Evolutionary conservation across 192 early-diverging fungal species (phyloP), one percentile per base, ranked within the genome.

Genomic region (Spizellomyces sp.): DNA sequence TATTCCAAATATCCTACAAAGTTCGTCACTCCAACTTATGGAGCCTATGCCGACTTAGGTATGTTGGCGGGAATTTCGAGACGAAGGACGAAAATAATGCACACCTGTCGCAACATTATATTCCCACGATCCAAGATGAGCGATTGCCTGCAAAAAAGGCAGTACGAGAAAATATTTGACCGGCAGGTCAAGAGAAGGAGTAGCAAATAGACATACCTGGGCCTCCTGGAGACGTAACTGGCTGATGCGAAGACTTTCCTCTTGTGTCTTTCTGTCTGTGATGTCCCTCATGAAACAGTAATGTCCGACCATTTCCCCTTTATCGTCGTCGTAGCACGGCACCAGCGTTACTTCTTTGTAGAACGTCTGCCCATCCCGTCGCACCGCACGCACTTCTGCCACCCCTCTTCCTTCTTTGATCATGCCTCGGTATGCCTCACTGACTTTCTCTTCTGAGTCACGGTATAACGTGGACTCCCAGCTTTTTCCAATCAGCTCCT

Each of bases 321-420:
- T n/a, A n/a, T 56, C 54, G 54, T 56, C 54, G 22, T 56, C 54
- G 22, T 56, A 56, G 22, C 54, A 56, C 0, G 54, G 54, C 7
- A 56, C 54, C 54, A 56, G n/a, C 54, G 54, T 56, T 5, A 56
- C 54, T 56, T 56, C 54, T 56, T 56, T 56, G 7, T 56, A 56
- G 7, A 56, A 56, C n/a, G 22, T 56, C 22, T 56, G 54, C n/a
- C 54, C 54, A 22, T 56, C 54, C 4, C 54, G 54, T 19, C 54
- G 54, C n/a, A 56, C 7, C 4, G 54, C n/a, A 22, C 54, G 54
- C n/a, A 56, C 54, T 56, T 56, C 54, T 4, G 54, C 54, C 54
- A 56, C 22, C 22, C 54, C 54, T 22, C 22, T 56, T 22, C 54
- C 54, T 56, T 56, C 54, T 22, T 22, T n/a, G n/a, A 56, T 19